These are phyloP conservation scores for Chaetomiaceae sp. DNA, from an alignment of 2,329 filamentous ascomycete species.

Conservation along the genomic window DNA sequence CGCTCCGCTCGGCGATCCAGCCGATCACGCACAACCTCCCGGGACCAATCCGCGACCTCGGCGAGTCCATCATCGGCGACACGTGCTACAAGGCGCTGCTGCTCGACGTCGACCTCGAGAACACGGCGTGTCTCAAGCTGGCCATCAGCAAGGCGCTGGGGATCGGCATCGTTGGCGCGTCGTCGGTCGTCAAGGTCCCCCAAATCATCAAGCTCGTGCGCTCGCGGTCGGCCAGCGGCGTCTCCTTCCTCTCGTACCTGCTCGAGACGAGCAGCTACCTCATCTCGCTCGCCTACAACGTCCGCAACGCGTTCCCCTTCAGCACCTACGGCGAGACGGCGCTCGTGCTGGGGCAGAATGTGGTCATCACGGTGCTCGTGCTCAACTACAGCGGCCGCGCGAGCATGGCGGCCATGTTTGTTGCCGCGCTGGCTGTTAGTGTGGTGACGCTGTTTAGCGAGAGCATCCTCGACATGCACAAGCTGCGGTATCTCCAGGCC, in stretches of 20 bases:
- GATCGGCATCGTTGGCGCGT: constrained; percentile 87
- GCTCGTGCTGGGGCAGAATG: constrained; percentile 86
- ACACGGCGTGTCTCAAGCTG: constrained; percentile 78
- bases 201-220: constrained; percentile 89
- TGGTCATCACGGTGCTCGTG: constrained; percentile 82
- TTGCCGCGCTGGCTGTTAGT: constrained; percentile 68
- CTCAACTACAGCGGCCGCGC: constrained; percentile 72
- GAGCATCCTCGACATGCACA: constrained; percentile 59
- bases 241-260: constrained; percentile 86
- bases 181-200: constrained; percentile 89
- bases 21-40: constrained; percentile 73
- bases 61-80: constrained; percentile 74
- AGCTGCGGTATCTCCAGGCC: constrained; percentile 73
- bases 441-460: constrained; percentile 67
- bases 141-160: constrained; percentile 89
- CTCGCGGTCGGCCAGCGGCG: constrained; percentile 74
- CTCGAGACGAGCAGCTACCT: constrained; percentile 87
- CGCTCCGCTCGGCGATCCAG: constrained; percentile 56
- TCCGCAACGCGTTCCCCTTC: constrained; percentile 87
- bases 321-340: constrained; percentile 95
- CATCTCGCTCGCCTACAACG: constrained; percentile 87
- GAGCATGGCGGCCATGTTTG: constrained; percentile 67
- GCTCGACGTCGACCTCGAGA: constrained; percentile 74
- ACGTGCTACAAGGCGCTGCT: constrained; percentile 83
- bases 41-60: constrained; percentile 66